Evolutionary conservation across 2,329 filamentous ascomycete genomes (phyloP).

Genomic region (Paecilomyces sp.): DNA sequence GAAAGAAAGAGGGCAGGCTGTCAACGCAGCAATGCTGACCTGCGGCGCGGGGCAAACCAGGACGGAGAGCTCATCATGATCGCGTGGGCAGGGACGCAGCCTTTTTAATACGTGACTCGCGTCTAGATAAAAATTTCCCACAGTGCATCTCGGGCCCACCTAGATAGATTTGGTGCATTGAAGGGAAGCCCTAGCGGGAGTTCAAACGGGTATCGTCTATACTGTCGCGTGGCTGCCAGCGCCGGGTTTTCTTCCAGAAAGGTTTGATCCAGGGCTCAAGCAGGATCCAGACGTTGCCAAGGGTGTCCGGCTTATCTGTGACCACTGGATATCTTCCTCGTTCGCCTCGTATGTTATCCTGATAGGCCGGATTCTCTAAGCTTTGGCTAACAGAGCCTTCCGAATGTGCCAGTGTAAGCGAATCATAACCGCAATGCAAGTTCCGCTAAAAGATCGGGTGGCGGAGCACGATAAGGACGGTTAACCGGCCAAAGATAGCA

Average conservation of each 20-base stretch:
- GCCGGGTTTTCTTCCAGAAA: background rate
- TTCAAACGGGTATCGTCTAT: background rate
- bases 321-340: background rate
- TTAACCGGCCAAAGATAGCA: background rate
- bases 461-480: background rate
- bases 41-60: background rate
- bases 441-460: background rate
- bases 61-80: background rate
- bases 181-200: background rate
- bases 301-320: background rate
- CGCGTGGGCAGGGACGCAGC: background rate
- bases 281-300: background rate
- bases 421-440: background rate
- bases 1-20: background rate
- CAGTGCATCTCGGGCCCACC: background rate
- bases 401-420: background rate
- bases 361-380: background rate
- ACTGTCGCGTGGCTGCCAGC: background rate
- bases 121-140: background rate
- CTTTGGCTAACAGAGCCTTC: background rate
- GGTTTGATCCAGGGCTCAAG: background rate
- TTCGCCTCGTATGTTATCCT: background rate
- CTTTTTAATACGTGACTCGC: background rate
- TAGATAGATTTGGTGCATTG: background rate
- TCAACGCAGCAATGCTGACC: background rate